phyloP scores from a whole-genome alignment of 805 yeast genomes.

The Spathaspora passalidarum region DNA sequence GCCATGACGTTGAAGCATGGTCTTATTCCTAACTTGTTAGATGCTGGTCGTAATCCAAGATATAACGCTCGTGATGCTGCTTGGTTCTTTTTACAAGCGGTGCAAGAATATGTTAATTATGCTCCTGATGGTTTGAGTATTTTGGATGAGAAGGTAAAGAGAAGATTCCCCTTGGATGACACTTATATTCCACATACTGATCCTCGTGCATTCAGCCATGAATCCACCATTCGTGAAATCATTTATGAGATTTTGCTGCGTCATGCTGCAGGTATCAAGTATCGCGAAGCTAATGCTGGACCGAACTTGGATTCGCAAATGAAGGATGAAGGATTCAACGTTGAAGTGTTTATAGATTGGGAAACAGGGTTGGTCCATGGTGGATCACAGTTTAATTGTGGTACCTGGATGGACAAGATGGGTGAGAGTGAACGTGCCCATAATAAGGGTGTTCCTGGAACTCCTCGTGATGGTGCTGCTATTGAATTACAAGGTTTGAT shows the following conservation, averaged over 20 bases:
- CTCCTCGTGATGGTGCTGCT: constrained; percentile 97
- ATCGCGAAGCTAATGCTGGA: constrained; percentile 95
- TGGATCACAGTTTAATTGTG: constrained; percentile 90
- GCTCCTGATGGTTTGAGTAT: constrained; percentile 71
- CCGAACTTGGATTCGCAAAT: constrained; percentile 83
- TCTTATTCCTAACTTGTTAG: constrained; percentile 86
- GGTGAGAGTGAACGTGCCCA: constrained; percentile 88
- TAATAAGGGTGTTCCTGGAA: constrained; percentile 91
- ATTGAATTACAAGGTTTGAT: constrained; percentile 86
- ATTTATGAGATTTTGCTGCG: constrained; percentile 80
- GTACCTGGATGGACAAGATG: constrained; percentile 99
- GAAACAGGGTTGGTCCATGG: constrained; percentile 82
- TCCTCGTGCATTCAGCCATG: constrained; percentile 71
- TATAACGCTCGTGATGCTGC: constrained; percentile 96
- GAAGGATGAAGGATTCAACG: constrained; percentile 90
- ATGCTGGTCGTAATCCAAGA: constrained; percentile 90
- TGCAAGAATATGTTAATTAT: constrained; percentile 71
- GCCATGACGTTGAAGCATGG: constrained; percentile 94
- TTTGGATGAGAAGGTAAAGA: constrained; percentile 65
- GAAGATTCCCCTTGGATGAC: constrained; percentile 91
- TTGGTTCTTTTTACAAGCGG: constrained; percentile 88
- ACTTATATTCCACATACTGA: constrained; percentile 67
- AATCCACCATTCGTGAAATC: constrained; percentile 68
- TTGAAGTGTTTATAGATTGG: constrained; percentile 82
- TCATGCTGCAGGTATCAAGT: constrained; percentile 85